phyloP scores from a whole-genome alignment of 139 green algal genomes.

The Haematococcus sp. region DNA sequence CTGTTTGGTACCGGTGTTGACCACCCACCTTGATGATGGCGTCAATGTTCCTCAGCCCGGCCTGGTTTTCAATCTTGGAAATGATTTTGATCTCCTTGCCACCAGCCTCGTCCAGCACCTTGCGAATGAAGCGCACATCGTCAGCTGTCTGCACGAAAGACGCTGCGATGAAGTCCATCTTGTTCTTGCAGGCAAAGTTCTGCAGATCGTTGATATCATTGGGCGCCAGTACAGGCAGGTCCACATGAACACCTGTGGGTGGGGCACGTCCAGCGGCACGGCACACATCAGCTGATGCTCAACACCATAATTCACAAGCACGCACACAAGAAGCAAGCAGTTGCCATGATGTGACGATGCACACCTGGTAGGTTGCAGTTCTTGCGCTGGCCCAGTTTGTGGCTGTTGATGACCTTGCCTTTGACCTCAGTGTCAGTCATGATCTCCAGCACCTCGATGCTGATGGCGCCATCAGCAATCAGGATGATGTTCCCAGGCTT shows the following conservation, averaged over 20 bases:
- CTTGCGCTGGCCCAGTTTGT: conserved; percentile 72
- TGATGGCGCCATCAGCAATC: conserved; percentile 64
- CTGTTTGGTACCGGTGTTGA: no score
- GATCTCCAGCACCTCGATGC: conserved; percentile 51
- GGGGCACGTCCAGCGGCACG: conserved; percentile 1
- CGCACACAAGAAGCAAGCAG: no score
- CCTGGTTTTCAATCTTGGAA: conserved; percentile 72
- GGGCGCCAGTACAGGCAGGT: conserved; percentile 67
- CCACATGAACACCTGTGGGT: conserved; percentile 61
- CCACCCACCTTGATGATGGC: conserved; percentile 37
- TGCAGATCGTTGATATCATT: conserved; percentile 69
- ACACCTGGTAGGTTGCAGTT: conserved; percentile 76
- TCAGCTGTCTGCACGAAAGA: conserved; percentile 46
- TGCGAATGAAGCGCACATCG: conserved; percentile 53
- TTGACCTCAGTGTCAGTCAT: conserved; percentile 39
- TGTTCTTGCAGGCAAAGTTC: conserved; percentile 47
- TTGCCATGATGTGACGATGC: no score
- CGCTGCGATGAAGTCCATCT: conserved; percentile 66
- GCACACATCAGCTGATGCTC: no score
- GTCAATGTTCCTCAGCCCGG: conserved; percentile 53
- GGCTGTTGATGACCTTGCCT: conserved; percentile 39
- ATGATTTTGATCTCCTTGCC: conserved; percentile 65
- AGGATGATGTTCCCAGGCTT: conserved; percentile 59
- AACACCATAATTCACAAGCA: no score
- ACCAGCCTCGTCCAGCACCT: conserved; percentile 51